Conservation (phyloP, 768 basidiomycete genomes). For the Podaxis carcinomalis region DNA sequence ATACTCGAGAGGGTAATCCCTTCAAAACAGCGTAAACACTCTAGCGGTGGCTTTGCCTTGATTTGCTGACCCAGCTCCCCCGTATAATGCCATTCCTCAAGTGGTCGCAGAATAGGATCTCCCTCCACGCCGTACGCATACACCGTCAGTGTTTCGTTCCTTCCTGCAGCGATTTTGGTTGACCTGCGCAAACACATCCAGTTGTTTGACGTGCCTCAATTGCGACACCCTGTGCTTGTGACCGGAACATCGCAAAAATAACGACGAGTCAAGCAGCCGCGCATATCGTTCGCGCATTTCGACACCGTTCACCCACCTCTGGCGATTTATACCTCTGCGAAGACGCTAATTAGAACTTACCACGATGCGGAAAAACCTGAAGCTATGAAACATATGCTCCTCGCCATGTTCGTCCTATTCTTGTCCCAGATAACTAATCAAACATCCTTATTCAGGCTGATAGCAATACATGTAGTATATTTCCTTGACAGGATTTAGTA, state of each 20-base stretch:
- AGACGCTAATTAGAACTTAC: not conserved
- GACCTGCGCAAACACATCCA: not conserved
- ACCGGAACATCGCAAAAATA: not conserved
- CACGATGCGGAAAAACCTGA: not conserved
- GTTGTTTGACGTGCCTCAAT: not conserved
- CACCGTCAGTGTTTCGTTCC: not conserved
- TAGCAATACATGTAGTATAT: not conserved
- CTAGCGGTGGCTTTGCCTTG: not conserved
- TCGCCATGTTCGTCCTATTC: not conserved
- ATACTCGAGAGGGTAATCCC: constrained; percentile 24
- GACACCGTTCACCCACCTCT: not conserved
- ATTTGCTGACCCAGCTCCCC: constrained; percentile 19
- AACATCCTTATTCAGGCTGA: not conserved
- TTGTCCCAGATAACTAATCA: not conserved
- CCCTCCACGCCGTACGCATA: not conserved
- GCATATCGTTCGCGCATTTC: not conserved
- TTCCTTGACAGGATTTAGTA: not conserved
- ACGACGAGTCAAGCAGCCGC: not conserved
- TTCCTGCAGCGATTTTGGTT: not conserved
- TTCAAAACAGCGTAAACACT: not conserved
- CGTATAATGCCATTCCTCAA: constrained; percentile 12
- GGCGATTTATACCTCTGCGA: not conserved
- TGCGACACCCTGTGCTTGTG: not conserved
- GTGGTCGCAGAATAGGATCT: not conserved
- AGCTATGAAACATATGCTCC: not conserved